A percentile compares a stretch with the other conserved stretches of the same genome.
Evolutionary conservation across 148 eudicot genomes (phyloP).

Genomic region (Linanthus parryae): DNA sequence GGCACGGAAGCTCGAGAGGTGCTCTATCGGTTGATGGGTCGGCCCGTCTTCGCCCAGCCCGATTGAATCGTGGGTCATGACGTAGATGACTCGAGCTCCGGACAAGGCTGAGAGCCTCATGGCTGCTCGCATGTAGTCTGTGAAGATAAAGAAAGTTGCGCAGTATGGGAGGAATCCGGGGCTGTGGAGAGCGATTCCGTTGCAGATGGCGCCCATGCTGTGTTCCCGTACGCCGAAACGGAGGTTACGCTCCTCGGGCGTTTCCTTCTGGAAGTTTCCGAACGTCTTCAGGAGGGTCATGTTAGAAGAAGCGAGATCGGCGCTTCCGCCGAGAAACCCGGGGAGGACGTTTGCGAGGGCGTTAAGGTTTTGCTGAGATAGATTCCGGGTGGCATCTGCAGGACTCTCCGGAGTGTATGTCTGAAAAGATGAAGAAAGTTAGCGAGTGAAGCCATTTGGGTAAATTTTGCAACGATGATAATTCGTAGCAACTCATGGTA

Average conservation of each 20-base stretch:
- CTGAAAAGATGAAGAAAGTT: conserved; percentile 28
- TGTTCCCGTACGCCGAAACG: conserved; percentile 85
- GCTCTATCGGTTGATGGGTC: conserved; percentile 88
- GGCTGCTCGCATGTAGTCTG: conserved; percentile 88
- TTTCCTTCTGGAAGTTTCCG: conserved; percentile 78
- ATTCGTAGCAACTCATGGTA: too few relatives aligned
- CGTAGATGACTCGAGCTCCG: conserved; percentile 67
- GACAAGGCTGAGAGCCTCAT: conserved; percentile 73
- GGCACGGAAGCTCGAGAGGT: conserved; percentile 80
- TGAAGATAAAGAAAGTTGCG: conserved; percentile 87
- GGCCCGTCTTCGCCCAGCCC: conserved; percentile 95
- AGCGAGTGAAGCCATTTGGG: too few relatives aligned
- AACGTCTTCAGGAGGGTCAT: conserved; percentile 83
- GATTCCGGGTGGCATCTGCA: conserved; percentile 77
- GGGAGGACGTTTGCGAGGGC: conserved; percentile 75
- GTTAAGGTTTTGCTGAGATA: conserved; percentile 66
- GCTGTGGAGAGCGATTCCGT: conserved; percentile 74
- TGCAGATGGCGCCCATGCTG: conserved; percentile 84
- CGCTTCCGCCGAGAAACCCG: conserved; percentile 87
- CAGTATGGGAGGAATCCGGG: conserved; percentile 79
- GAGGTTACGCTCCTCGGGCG: conserved; percentile 79
- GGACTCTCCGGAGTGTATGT: conserved; percentile 78
- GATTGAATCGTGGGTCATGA: conserved; percentile 90
- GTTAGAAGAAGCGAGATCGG: conserved; percentile 87
- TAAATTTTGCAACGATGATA: too few relatives aligned